phyloP scores from a whole-genome alignment of 1,284 basidiomycete species.

The Trichosporon sp. region DNA sequence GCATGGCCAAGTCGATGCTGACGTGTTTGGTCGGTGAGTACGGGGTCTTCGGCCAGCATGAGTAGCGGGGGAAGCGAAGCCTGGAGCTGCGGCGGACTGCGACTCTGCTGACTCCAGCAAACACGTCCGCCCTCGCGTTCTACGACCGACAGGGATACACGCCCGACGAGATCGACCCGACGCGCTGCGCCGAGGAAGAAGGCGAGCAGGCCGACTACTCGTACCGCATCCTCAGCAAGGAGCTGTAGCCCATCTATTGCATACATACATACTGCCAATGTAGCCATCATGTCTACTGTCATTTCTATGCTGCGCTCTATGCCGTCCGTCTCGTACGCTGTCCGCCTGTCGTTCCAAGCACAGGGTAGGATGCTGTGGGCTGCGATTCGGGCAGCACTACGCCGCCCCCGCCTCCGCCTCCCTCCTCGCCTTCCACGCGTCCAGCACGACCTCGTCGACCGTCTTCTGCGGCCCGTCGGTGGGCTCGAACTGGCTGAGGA shows the following conservation, averaged over 20 bases:
- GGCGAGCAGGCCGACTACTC: conserved; percentile 21
- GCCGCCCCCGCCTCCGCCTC: background rate
- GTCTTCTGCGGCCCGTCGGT: conserved; percentile 2
- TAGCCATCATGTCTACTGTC: background rate
- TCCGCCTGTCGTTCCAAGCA: no score
- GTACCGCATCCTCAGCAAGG: conserved; percentile 35
- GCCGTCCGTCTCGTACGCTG: background rate
- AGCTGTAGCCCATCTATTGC: conserved; percentile 11
- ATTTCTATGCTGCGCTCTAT: background rate
- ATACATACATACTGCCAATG: background rate
- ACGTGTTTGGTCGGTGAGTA: conserved; percentile 43
- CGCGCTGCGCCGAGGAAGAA: conserved; percentile 31
- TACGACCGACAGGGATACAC: conserved; percentile 37
- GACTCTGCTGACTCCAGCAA: conserved; percentile 25
- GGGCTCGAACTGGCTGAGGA: background rate
- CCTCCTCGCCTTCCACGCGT: background rate
- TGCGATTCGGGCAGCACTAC: no score
- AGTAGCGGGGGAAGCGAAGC: background rate
- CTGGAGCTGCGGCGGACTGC: background rate
- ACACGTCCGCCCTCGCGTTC: conserved; percentile 33
- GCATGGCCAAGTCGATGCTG: conserved; percentile 46
- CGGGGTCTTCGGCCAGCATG: background rate
- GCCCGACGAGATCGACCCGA: conserved; percentile 47
- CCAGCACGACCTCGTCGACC: background rate
- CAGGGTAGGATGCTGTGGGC: no score